phyloP scores from a whole-genome alignment of 23 red algal genomes.

The Gracilaria vermiculophylla region DNA sequence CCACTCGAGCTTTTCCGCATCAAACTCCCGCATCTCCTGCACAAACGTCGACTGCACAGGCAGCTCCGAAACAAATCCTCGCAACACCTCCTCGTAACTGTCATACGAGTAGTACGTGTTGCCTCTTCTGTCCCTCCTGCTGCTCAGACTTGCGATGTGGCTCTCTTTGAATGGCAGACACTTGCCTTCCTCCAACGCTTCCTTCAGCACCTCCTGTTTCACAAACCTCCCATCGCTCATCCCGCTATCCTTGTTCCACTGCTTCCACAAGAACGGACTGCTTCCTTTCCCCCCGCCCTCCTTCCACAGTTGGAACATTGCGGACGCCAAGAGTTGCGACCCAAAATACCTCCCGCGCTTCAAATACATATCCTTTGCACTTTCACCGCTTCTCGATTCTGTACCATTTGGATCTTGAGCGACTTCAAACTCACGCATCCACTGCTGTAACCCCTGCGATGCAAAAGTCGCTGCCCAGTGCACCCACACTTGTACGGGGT shows the following conservation, averaged over 20 bases:
- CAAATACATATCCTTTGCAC: background rate
- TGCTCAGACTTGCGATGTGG: background rate
- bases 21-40: slow-evolving; percentile 19
- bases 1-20: slow-evolving; percentile 33
- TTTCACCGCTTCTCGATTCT: too few relatives aligned
- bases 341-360: background rate
- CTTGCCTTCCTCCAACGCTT: background rate
- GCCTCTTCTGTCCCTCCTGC: background rate
- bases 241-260: background rate
- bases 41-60: slow-evolving; percentile 13
- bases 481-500: slow-evolving; percentile 43
- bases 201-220: background rate
- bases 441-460: slow-evolving; percentile 19
- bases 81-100: background rate
- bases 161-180: background rate
- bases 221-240: background rate
- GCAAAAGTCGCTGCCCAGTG: slow-evolving; percentile 44
- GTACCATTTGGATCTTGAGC: background rate
- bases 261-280: slow-evolving; percentile 25
- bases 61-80: background rate
- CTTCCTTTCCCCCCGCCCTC: background rate
- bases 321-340: slow-evolving; percentile 18
- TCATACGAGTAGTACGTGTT: background rate
- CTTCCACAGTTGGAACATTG: slow-evolving; percentile 12
- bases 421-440: slow-evolving; percentile 1